phyloP scores from a whole-genome alignment of 1,284 basidiomycete genomes.

The Trichosporon sp. region DNA sequence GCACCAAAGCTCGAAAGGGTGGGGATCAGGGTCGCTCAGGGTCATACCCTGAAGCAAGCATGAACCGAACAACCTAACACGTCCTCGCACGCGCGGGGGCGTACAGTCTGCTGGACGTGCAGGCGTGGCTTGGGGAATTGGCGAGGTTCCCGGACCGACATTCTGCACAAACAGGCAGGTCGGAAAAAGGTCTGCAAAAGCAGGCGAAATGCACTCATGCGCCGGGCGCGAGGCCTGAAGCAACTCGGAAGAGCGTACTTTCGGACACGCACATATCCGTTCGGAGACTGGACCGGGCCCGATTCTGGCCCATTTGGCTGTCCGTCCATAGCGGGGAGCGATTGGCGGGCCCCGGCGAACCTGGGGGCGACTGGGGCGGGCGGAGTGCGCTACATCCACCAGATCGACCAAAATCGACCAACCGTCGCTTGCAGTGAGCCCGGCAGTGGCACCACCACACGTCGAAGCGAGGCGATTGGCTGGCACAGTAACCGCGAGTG shows the following conservation, averaged over 20 bases:
- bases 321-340: not conserved
- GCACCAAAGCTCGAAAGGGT: not conserved
- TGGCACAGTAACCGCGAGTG: too few relatives aligned
- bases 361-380: too few relatives aligned
- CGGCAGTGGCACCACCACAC: not conserved
- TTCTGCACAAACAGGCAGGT: not conserved
- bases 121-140: not conserved
- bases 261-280: constrained; percentile 8
- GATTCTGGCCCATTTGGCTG: not conserved
- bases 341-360: not conserved
- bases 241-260: not conserved
- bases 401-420: not conserved
- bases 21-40: not conserved
- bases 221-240: not conserved
- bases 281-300: constrained; percentile 8
- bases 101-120: not conserved
- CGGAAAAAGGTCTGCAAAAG: not conserved
- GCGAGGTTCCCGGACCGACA: constrained; percentile 1
- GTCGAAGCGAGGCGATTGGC: not conserved
- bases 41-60: not conserved
- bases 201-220: not conserved
- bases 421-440: not conserved
- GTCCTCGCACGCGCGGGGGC: not conserved
- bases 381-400: constrained; percentile 4
- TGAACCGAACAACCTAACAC: constrained; percentile 15